Percentiles rank a stretch among this genome's conserved stretches.
These are phyloP conservation scores for Alternaria angustiovoidea DNA, from an alignment of 2,329 filamentous ascomycete genomes.

Conservation along the genomic window DNA sequence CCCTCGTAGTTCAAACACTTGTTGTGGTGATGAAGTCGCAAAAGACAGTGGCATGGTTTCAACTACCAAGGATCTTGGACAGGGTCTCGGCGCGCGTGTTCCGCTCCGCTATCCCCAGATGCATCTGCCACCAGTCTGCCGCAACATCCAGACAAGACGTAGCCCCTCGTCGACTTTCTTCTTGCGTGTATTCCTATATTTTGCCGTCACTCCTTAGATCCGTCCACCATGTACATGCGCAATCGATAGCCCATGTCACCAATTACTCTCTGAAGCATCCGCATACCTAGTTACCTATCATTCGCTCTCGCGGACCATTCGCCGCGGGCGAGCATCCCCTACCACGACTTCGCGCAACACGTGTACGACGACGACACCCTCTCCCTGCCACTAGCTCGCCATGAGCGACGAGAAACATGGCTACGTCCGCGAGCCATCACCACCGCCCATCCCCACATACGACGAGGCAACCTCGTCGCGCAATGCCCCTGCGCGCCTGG, in stretches of 20 bases:
- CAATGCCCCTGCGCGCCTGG: conserved; percentile 57
- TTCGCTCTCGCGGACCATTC: conserved; percentile 16
- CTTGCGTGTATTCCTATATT: conserved; percentile 14
- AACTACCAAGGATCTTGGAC: conserved; percentile 21
- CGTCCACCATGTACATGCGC: conserved; percentile 39
- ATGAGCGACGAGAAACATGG: conserved; percentile 53
- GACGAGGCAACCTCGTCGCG: conserved; percentile 77
- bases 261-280: conserved; percentile 1
- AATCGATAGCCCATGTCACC: conserved; percentile 27
- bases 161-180: conserved; percentile 11
- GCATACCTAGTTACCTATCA: neutral
- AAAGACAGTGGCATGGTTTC: conserved; percentile 17
- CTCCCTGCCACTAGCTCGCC: conserved; percentile 21
- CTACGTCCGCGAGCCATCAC: conserved; percentile 56
- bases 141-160: conserved; percentile 12
- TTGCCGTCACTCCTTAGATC: conserved; percentile 26
- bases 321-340: conserved; percentile 18
- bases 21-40: conserved; percentile 11
- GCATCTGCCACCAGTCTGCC: conserved; percentile 11
- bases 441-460: conserved; percentile 79
- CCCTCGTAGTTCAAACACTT: conserved; percentile 15
- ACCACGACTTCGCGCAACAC: conserved; percentile 9
- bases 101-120: conserved; percentile 31
- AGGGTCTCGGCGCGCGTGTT: conserved; percentile 24
- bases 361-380: conserved; percentile 23